A percentile compares a stretch with the other conserved stretches of the same genome.
These are phyloP conservation scores for Macrophomina tecta DNA, from an alignment of 2,329 filamentous ascomycete genomes.

Conservation along the genomic window DNA sequence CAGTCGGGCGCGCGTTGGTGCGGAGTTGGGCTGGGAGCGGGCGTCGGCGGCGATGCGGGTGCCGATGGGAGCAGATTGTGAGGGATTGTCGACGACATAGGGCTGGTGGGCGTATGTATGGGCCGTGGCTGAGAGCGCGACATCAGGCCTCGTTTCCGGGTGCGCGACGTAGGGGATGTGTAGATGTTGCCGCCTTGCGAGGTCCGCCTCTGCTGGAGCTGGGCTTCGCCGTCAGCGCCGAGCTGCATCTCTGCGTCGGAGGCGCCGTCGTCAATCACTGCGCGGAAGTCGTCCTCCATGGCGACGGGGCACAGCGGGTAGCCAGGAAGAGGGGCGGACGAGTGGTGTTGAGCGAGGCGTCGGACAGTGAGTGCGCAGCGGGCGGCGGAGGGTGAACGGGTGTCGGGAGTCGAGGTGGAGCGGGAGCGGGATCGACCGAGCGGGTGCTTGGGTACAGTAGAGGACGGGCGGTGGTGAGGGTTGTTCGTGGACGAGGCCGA, in stretches of 20 bases:
- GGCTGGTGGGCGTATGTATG: slow-evolving; percentile 59
- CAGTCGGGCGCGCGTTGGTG: slow-evolving; percentile 71
- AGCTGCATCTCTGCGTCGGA: slow-evolving; percentile 28
- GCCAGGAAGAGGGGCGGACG: not conserved
- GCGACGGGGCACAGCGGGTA: slow-evolving; percentile 10
- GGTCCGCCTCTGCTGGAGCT: slow-evolving; percentile 8
- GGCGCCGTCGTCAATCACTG: slow-evolving; percentile 20
- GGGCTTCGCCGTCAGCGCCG: slow-evolving; percentile 9
- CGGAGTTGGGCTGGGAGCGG: slow-evolving; percentile 69
- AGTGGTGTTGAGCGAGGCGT: not conserved
- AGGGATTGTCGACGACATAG: slow-evolving; percentile 57
- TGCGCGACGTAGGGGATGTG: slow-evolving; percentile 41
- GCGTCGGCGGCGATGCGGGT: slow-evolving; percentile 70
- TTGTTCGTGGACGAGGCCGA: slow-evolving; percentile 18
- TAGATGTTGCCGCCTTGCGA: slow-evolving; percentile 34
- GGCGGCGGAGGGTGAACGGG: not conserved
- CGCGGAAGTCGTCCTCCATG: slow-evolving; percentile 27
- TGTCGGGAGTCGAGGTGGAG: slow-evolving; percentile 9
- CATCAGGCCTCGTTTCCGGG: slow-evolving; percentile 47
- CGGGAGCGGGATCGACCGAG: slow-evolving; percentile 22
- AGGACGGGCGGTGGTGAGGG: slow-evolving; percentile 13
- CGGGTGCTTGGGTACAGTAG: slow-evolving; percentile 3
- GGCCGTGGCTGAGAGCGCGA: slow-evolving; percentile 50
- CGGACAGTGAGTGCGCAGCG: not conserved
- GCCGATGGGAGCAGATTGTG: slow-evolving; percentile 68